phyloP scores from a whole-genome alignment of 2,329 filamentous ascomycete species.

The Ceratocystis colombiana region DNA sequence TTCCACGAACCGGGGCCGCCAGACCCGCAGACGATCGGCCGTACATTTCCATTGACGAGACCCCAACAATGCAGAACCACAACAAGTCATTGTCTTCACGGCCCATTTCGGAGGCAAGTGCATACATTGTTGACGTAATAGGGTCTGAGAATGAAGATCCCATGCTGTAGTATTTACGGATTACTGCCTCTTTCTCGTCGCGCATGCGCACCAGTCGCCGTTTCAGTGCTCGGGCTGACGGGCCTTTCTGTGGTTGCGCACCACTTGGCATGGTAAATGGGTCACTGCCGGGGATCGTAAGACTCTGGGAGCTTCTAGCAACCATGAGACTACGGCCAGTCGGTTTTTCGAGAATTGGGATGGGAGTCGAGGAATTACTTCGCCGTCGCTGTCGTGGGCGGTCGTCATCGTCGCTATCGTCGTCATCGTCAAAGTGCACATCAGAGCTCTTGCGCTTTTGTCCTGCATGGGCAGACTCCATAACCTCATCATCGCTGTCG shows the following conservation, averaged over 20 bases:
- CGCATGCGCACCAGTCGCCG: slow-evolving; percentile 65
- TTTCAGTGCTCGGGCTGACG: slow-evolving; percentile 60
- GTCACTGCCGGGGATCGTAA: slow-evolving; percentile 40
- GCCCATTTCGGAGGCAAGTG: slow-evolving; percentile 84
- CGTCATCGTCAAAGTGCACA: slow-evolving; percentile 59
- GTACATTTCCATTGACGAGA: slow-evolving; percentile 87
- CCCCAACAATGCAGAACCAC: slow-evolving; percentile 89
- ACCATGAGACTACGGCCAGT: slow-evolving; percentile 51
- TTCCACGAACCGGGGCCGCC: slow-evolving; percentile 48
- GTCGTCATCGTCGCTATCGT: slow-evolving; percentile 51
- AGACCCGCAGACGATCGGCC: slow-evolving; percentile 75
- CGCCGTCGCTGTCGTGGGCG: slow-evolving; percentile 69
- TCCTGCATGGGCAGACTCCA: slow-evolving; percentile 38
- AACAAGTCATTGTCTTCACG: slow-evolving; percentile 93
- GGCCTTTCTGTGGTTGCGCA: slow-evolving; percentile 40
- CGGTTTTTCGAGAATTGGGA: slow-evolving; percentile 46
- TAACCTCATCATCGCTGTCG: slow-evolving; percentile 38
- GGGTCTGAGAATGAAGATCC: slow-evolving; percentile 91
- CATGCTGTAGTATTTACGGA: slow-evolving; percentile 74
- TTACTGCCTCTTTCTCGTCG: slow-evolving; percentile 62
- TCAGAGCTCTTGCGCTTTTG: slow-evolving; percentile 73
- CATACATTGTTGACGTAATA: slow-evolving; percentile 88
- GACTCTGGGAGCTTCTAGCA: slow-evolving; percentile 38
- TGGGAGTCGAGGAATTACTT: slow-evolving; percentile 72
- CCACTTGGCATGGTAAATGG: slow-evolving; percentile 46